phyloP scores from a whole-genome alignment of 2,329 filamentous ascomycete genomes.

The Neonectria punicea region DNA sequence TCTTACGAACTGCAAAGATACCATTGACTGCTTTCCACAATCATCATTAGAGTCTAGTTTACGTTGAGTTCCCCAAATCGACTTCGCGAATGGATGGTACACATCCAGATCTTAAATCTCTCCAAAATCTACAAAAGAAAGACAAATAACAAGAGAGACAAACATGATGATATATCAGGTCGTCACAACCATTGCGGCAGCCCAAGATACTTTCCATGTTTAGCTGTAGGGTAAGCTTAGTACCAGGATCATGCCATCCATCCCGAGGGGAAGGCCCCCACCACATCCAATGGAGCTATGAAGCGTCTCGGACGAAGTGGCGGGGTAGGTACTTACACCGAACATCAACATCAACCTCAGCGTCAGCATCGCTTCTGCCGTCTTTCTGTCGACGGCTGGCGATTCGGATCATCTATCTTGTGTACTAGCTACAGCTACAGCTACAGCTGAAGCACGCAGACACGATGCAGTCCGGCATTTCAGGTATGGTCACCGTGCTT shows the following conservation, averaged over 20 bases:
- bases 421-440: too few species aligned
- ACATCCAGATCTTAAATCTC: too few species aligned
- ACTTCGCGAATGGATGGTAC: too few species aligned
- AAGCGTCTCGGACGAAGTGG: conserved; percentile 34
- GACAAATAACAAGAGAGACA: background rate
- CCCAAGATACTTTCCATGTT: background rate
- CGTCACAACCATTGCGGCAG: background rate
- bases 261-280: conserved; percentile 29
- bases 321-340: conserved; percentile 41
- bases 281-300: conserved; percentile 29
- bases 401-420: background rate
- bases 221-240: conserved; percentile 32
- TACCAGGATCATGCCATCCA: conserved; percentile 12
- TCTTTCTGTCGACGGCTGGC: conserved; percentile 3
- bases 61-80: too few species aligned
- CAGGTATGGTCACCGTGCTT: conserved; percentile 60
- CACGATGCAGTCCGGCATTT: conserved; percentile 81
- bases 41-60: too few species aligned
- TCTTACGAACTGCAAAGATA: too few species aligned
- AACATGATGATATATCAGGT: background rate
- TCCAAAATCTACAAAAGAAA: too few species aligned
- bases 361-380: conserved; percentile 17
- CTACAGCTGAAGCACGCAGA: background rate
- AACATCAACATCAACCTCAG: conserved; percentile 29
- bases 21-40: too few species aligned